Conservation (phyloP, 2,329 filamentous ascomycete genomes). For the Lachnum nothofagi region DNA sequence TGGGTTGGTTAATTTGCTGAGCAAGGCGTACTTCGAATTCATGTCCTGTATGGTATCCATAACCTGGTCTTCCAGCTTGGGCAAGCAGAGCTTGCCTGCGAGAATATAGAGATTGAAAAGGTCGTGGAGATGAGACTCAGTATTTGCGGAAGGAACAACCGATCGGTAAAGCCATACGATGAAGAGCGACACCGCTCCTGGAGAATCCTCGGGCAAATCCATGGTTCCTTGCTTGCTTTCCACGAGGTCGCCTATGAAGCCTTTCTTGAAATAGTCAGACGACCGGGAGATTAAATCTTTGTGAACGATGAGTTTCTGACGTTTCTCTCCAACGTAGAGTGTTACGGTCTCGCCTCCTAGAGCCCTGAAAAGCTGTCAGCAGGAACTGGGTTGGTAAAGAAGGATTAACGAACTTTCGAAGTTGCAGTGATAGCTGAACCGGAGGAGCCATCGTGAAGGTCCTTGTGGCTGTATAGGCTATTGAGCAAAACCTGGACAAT, state of each 20-base stretch:
- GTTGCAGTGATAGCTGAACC: too few relatives aligned
- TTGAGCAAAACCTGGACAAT: too few relatives aligned
- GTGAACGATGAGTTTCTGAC: slow-evolving; percentile 6
- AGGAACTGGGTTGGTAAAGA: too few relatives aligned
- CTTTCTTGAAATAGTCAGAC: slow-evolving; percentile 9
- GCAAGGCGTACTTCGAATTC: not conserved
- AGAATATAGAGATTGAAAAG: not conserved
- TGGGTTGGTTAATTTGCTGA: not conserved
- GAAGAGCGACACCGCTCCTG: not conserved
- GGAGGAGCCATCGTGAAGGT: too few relatives aligned
- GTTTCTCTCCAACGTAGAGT: slow-evolving; percentile 4
- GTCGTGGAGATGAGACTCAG: not conserved
- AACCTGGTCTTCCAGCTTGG: not conserved
- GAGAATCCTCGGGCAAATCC: not conserved
- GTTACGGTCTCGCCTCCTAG: slow-evolving; percentile 2
- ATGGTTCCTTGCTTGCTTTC: not conserved
- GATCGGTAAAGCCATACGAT: not conserved
- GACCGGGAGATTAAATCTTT: slow-evolving; percentile 5
- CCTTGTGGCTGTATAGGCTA: too few relatives aligned
- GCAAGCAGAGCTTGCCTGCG: not conserved
- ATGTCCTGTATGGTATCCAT: not conserved
- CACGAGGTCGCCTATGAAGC: not conserved
- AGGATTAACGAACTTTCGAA: too few relatives aligned
- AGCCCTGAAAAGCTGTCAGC: too few relatives aligned
- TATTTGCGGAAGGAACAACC: not conserved